Percentiles rank a stretch among this genome's conserved stretches.
phyloP scores from a whole-genome alignment of 768 basidiomycete genomes.

The Rhizopogon rudus region DNA sequence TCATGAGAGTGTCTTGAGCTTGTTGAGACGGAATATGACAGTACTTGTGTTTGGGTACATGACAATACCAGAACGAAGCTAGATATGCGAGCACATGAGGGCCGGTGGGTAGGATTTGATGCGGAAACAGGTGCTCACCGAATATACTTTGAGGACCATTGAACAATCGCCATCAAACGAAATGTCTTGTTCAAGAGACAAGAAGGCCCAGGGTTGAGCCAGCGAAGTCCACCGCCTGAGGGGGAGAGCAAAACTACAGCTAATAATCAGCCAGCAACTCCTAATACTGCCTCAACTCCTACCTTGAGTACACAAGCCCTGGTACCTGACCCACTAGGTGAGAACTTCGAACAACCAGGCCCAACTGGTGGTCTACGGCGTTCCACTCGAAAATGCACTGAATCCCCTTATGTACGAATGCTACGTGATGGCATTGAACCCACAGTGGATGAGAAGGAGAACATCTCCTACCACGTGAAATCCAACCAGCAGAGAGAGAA shows the following conservation, averaged over 20 bases:
- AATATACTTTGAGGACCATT: slow-evolving; percentile 9
- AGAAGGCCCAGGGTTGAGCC: background rate
- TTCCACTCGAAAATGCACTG: background rate
- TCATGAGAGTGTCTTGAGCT: no score
- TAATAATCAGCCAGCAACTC: background rate
- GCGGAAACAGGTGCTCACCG: slow-evolving; percentile 6
- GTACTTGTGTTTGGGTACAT: slow-evolving; percentile 7
- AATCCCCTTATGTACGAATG: background rate
- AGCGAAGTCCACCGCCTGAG: background rate
- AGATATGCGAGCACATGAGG: slow-evolving; percentile 3
- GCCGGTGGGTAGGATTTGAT: slow-evolving; percentile 15
- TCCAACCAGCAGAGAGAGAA: background rate
- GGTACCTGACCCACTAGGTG: background rate
- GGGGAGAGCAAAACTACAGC: background rate
- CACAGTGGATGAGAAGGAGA: background rate
- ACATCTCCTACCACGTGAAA: background rate
- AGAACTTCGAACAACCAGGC: background rate
- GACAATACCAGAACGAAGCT: slow-evolving; percentile 10
- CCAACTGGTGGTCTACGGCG: background rate
- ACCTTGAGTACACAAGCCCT: background rate
- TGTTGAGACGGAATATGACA: no score
- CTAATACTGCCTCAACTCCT: background rate
- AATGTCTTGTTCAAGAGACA: background rate
- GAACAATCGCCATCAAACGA: slow-evolving; percentile 8
- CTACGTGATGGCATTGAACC: background rate